phyloP scores from a whole-genome alignment of 495 filamentous ascomycete species.

The Chlorociboria aeruginascens region DNA sequence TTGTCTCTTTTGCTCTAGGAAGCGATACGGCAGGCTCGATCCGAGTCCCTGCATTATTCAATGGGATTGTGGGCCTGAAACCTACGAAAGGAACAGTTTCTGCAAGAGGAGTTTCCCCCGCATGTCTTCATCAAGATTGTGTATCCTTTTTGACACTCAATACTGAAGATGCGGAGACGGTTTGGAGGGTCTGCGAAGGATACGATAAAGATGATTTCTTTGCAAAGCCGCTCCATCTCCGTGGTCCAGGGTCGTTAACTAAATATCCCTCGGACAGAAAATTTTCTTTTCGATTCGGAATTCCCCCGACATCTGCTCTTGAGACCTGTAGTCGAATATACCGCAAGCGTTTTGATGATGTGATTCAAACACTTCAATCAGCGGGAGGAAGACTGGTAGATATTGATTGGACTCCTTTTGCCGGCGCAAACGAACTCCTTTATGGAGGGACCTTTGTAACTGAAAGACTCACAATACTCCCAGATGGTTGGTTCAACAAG shows the following conservation, averaged over 20 bases:
- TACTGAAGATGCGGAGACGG: conserved; percentile 37
- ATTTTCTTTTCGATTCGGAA: conserved; percentile 37
- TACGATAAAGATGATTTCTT: conserved; percentile 44
- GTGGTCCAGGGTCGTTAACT: neutral
- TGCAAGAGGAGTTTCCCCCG: conserved; percentile 44
- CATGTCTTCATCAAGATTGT: conserved; percentile 50
- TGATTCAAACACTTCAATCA: conserved; percentile 28
- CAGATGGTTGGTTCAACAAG: conserved; percentile 14
- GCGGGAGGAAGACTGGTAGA: conserved; percentile 33
- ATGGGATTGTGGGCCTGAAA: conserved; percentile 56
- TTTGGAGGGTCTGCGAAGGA: conserved; percentile 42
- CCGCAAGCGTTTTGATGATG: conserved; percentile 31
- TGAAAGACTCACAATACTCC: conserved; percentile 33
- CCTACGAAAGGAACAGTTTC: conserved; percentile 53
- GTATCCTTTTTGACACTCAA: conserved; percentile 43
- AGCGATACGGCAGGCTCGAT: conserved; percentile 59
- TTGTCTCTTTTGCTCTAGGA: conserved; percentile 50
- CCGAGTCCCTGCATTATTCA: conserved; percentile 49
- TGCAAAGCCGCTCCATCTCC: conserved; percentile 29
- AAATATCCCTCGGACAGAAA: conserved; percentile 3
- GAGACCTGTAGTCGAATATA: conserved; percentile 33
- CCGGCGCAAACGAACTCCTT: conserved; percentile 41
- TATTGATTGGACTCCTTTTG: conserved; percentile 42
- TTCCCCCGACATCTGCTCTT: conserved; percentile 35
- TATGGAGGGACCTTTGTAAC: conserved; percentile 45